Conservation (phyloP, 768 basidiomycete species). For the Hygrocybe coccinea region DNA sequence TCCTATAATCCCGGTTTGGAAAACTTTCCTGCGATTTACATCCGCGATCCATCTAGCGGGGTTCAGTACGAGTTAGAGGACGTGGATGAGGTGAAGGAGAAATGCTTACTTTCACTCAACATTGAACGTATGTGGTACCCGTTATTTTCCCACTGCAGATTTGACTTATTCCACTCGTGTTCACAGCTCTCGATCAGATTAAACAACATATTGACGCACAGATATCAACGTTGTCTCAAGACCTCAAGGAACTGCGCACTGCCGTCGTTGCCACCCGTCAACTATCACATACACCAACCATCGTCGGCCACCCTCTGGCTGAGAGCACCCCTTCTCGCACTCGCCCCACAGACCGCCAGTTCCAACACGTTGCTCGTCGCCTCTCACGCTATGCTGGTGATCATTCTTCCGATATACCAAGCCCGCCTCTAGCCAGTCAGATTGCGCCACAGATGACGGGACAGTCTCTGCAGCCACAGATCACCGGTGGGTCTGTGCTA, state of each 20-base stretch:
- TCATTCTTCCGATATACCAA: constrained; percentile 22
- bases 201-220: constrained; percentile 96
- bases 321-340: constrained; percentile 61
- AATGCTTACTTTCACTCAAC: constrained; percentile 83
- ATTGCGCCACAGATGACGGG: constrained; percentile 64
- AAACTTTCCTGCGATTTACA: constrained; percentile 93
- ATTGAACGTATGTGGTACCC: constrained; percentile 79
- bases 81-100: constrained; percentile 85
- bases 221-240: constrained; percentile 77
- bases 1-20: constrained; percentile 89
- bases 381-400: constrained; percentile 67
- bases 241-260: constrained; percentile 82
- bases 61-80: constrained; percentile 96
- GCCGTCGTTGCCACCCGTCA: constrained; percentile 55
- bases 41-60: constrained; percentile 86
- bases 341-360: constrained; percentile 72
- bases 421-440: constrained; percentile 28
- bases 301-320: constrained; percentile 51
- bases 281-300: constrained; percentile 43
- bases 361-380: constrained; percentile 66
- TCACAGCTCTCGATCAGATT: constrained; percentile 90
- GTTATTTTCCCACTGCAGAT: constrained; percentile 2
- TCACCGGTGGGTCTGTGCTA: constrained; percentile 68
- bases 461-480: constrained; percentile 62
- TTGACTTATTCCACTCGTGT: constrained; percentile 9